Evolutionary conservation across 495 filamentous ascomycete genomes (phyloP).

Genomic region (Penicillium longicatenatum): DNA sequence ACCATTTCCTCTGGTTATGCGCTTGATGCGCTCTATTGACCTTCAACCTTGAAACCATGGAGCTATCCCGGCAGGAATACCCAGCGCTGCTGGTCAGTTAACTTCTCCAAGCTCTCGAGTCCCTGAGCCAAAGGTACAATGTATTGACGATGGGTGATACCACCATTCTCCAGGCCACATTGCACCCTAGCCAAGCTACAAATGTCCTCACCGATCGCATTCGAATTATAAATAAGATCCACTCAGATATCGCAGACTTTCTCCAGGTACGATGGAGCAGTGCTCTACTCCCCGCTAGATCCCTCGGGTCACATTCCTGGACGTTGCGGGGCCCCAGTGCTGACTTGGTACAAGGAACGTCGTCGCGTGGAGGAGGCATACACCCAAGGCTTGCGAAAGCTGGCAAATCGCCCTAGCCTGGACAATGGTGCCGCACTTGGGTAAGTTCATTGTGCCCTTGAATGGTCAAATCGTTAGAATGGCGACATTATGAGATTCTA

Average conservation of each 20-base stretch:
- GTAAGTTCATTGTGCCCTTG: constrained; percentile 50
- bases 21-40: constrained; percentile 31
- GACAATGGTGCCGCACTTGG: constrained; percentile 79
- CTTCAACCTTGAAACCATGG: constrained; percentile 55
- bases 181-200: constrained; percentile 85
- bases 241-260: constrained; percentile 94
- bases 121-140: not conserved
- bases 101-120: constrained; percentile 12
- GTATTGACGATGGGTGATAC: constrained; percentile 19
- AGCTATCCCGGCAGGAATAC: constrained; percentile 90
- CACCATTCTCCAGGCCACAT: constrained; percentile 60
- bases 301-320: constrained; percentile 13
- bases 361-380: constrained; percentile 91
- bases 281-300: constrained; percentile 6
- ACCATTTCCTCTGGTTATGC: constrained; percentile 39
- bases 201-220: constrained; percentile 84
- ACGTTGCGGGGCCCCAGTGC: constrained; percentile 8
- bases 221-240: constrained; percentile 81
- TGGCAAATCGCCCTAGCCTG: constrained; percentile 68
- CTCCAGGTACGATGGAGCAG: constrained; percentile 68
- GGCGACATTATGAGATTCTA: not conserved
- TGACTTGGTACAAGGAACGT: constrained; percentile 67
- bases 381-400: constrained; percentile 77
- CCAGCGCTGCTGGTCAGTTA: constrained; percentile 88
- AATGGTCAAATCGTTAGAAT: not conserved